Conservation (phyloP, 352 stramenopile species). For the Phytophthora podocarpi region DNA sequence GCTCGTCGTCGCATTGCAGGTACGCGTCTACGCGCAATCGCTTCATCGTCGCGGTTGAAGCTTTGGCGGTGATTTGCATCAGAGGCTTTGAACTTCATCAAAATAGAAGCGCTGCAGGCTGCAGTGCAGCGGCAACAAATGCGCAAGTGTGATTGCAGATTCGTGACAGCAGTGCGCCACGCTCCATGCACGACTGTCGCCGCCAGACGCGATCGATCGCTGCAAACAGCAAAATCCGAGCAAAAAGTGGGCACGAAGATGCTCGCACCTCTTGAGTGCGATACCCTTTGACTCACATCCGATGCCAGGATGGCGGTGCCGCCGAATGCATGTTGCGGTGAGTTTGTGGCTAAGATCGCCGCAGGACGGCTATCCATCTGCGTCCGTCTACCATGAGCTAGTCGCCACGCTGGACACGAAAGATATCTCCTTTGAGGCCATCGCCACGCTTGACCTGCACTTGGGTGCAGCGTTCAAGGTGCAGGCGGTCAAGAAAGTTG, state of each 20-base stretch:
- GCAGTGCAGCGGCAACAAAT: not conserved
- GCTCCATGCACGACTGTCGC: conserved; percentile 3
- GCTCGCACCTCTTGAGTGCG: conserved; percentile 21
- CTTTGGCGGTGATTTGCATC: conserved; percentile 15
- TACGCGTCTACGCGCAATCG: conserved; percentile 7
- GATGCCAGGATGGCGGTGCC: conserved; percentile 10
- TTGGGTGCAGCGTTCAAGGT: not conserved
- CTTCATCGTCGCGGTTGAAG: conserved; percentile 13
- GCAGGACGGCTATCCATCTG: conserved; percentile 18
- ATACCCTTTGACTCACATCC: conserved; percentile 27
- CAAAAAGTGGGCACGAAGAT: conserved; percentile 20
- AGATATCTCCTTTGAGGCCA: conserved; percentile 1
- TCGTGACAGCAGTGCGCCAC: not conserved
- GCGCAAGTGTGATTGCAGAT: not conserved
- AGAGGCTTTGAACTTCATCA: not conserved
- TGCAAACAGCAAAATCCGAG: conserved; percentile 18
- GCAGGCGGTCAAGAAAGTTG: conserved; percentile 7
- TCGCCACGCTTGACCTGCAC: not conserved
- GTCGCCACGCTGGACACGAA: conserved; percentile 27
- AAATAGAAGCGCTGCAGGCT: no score
- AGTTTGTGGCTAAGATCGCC: conserved; percentile 9
- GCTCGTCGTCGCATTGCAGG: conserved; percentile 16
- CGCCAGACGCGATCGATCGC: not conserved
- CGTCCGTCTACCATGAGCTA: conserved; percentile 8
- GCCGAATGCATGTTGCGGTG: conserved; percentile 4